phyloP scores from a whole-genome alignment of 2,329 filamentous ascomycete genomes.

The Colletotrichum navitas region DNA sequence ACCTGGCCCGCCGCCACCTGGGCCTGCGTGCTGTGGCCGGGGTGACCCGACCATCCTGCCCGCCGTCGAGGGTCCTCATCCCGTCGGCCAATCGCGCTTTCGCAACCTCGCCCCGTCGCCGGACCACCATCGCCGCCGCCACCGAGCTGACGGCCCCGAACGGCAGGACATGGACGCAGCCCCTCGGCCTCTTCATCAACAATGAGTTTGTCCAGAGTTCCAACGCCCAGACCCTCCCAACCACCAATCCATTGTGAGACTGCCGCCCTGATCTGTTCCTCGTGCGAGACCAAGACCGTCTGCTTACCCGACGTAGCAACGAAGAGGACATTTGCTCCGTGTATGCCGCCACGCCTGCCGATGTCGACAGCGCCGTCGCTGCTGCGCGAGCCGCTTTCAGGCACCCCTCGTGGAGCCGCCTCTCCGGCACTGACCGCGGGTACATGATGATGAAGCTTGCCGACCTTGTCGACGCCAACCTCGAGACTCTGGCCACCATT shows the following conservation, averaged over 20 bases:
- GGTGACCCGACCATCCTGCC: constrained; percentile 13
- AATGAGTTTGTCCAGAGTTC: constrained; percentile 81
- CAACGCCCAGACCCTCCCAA: constrained; percentile 72
- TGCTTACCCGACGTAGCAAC: constrained; percentile 50
- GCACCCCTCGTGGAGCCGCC: constrained; percentile 74
- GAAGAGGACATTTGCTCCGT: constrained; percentile 79
- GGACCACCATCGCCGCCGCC: constrained; percentile 47
- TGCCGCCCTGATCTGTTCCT: background rate
- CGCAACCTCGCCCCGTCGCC: constrained; percentile 5
- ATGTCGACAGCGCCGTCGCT: constrained; percentile 77
- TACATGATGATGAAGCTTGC: constrained; percentile 77
- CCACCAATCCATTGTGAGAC: constrained; percentile 76
- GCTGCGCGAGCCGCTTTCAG: constrained; percentile 78
- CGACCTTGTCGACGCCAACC: constrained; percentile 75
- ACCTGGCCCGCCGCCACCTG: constrained; percentile 20
- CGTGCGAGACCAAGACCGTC: no score
- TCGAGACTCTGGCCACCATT: constrained; percentile 60
- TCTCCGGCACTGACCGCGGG: constrained; percentile 77
- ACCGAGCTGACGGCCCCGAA: constrained; percentile 80
- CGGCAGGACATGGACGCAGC: constrained; percentile 78
- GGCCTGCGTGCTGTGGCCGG: constrained; percentile 14
- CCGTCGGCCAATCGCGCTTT: constrained; percentile 9
- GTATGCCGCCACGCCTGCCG: constrained; percentile 73
- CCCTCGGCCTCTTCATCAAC: constrained; percentile 85
- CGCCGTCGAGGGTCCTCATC: constrained; percentile 3